Conservation (phyloP, 2,329 filamentous ascomycete species). For the Uncinocarpus reesii region DNA sequence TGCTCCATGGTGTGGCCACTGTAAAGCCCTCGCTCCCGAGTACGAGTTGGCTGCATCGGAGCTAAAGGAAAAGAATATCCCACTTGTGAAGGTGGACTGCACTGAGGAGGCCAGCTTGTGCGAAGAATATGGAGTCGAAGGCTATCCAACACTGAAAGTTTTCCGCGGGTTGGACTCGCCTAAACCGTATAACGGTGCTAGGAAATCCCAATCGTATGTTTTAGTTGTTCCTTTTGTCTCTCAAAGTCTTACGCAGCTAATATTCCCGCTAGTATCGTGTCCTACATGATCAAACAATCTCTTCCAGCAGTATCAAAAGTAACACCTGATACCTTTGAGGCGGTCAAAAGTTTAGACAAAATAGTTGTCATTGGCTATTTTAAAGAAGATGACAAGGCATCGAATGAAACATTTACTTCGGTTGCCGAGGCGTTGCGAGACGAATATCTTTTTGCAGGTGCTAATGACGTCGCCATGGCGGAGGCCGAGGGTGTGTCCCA, state of each 20-base stretch:
- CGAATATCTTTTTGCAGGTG: constrained; percentile 82
- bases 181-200: constrained; percentile 73
- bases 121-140: constrained; percentile 81
- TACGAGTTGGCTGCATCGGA: constrained; percentile 42
- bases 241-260: constrained; percentile 18
- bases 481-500: constrained; percentile 82
- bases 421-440: constrained; percentile 71
- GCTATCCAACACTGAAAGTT: constrained; percentile 97
- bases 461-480: constrained; percentile 71
- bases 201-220: constrained; percentile 67
- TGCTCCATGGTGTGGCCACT: constrained; percentile 94
- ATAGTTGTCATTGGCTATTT: constrained; percentile 89
- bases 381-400: constrained; percentile 65
- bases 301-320: constrained; percentile 82
- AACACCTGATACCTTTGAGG: constrained; percentile 70
- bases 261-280: constrained; percentile 45
- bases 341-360: constrained; percentile 97
- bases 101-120: constrained; percentile 90
- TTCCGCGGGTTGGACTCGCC: constrained; percentile 83
- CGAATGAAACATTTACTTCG: constrained; percentile 70
- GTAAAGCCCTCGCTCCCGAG: constrained; percentile 75
- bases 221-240: not conserved
- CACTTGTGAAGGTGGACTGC: constrained; percentile 58
- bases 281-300: constrained; percentile 97
- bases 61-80: constrained; percentile 41